A percentile compares a stretch with the other conserved stretches of the same genome.
Evolutionary conservation across 768 basidiomycete species (phyloP).

Genomic region (Solioccasus polychromus): DNA sequence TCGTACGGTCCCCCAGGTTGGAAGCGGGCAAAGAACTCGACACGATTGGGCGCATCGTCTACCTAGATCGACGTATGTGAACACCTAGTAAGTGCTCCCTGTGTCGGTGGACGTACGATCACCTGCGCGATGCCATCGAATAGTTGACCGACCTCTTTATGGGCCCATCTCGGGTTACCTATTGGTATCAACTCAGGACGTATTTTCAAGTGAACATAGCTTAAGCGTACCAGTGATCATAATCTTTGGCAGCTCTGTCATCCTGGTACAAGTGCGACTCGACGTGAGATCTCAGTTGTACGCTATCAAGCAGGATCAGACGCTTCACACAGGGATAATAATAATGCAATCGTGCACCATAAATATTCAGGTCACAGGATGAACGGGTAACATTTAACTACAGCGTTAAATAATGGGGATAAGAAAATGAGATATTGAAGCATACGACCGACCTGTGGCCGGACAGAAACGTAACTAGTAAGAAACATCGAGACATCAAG

Average conservation of each 20-base stretch:
- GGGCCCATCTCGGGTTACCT: constrained; percentile 76
- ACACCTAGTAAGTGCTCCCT: too few species aligned
- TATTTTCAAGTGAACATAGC: too few species aligned
- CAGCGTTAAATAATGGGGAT: too few species aligned
- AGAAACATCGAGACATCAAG: neutral
- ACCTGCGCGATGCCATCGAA: constrained; percentile 69
- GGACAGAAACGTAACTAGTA: too few species aligned
- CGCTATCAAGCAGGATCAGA: neutral
- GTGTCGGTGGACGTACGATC: constrained; percentile 63
- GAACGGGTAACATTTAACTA: too few species aligned
- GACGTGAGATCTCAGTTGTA: neutral
- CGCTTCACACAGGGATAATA: neutral
- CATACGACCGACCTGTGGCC: too few species aligned
- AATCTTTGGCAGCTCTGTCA: constrained; percentile 20
- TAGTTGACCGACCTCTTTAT: constrained; percentile 62
- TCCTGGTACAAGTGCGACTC: too few species aligned
- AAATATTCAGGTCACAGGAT: too few species aligned
- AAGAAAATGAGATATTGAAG: too few species aligned
- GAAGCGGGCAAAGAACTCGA: constrained; percentile 45
- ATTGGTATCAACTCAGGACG: too few species aligned
- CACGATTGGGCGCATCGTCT: constrained; percentile 43
- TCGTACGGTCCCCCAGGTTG: constrained; percentile 45
- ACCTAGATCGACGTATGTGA: constrained; percentile 5
- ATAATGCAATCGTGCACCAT: too few species aligned
- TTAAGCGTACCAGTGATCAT: constrained; percentile 33